phyloP scores from a whole-genome alignment of 805 yeast genomes.

The Zygosaccharomyces pseudorouxii region DNA sequence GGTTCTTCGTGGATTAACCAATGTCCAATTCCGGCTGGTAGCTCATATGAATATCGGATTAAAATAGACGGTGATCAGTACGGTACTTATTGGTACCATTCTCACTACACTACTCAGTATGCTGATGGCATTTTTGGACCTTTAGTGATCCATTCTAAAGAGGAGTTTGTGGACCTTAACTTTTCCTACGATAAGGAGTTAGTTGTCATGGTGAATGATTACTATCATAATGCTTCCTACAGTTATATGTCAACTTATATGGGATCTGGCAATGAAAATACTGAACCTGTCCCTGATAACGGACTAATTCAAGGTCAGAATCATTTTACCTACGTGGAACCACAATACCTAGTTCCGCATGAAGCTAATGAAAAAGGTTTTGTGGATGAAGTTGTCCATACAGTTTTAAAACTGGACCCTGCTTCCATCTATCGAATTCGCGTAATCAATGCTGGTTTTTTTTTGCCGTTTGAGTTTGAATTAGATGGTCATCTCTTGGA shows the following conservation, averaged over 20 bases:
- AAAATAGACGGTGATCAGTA: constrained; percentile 37
- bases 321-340: constrained; percentile 29
- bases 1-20: constrained; percentile 51
- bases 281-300: constrained; percentile 49
- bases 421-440: constrained; percentile 44
- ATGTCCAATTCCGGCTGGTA: constrained; percentile 43
- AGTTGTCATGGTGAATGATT: constrained; percentile 42
- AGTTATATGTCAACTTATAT: constrained; percentile 33
- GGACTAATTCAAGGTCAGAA: constrained; percentile 42
- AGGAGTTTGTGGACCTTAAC: constrained; percentile 36
- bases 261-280: constrained; percentile 42
- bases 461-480: constrained; percentile 46
- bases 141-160: constrained; percentile 41
- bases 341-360: constrained; percentile 18
- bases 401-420: constrained; percentile 37
- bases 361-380: constrained; percentile 7
- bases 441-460: constrained; percentile 47
- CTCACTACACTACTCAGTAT: constrained; percentile 46
- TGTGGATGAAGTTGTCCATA: constrained; percentile 8
- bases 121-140: constrained; percentile 51
- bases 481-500: constrained; percentile 49
- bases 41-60: constrained; percentile 40
- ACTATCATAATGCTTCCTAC: constrained; percentile 41
- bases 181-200: constrained; percentile 46
- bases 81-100: constrained; percentile 57